Evolutionary conservation across 2,329 filamentous ascomycete genomes (phyloP).

Genomic region (Endoconidiophora laricicola): DNA sequence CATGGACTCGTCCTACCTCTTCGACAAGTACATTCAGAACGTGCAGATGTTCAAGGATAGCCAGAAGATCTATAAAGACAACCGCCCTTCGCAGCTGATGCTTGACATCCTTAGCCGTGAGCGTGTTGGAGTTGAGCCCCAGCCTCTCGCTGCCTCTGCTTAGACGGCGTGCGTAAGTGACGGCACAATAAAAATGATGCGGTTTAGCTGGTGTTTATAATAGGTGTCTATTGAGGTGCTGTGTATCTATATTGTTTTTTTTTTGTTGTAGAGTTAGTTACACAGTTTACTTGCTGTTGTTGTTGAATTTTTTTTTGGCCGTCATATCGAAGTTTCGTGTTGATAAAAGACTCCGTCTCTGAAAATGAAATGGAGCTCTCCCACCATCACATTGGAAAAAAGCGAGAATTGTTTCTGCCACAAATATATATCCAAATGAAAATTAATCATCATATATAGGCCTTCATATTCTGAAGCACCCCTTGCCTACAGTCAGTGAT

Average conservation of each 20-base stretch:
- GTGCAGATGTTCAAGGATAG: slow-evolving; percentile 78
- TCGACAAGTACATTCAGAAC: slow-evolving; percentile 88
- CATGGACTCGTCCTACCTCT: slow-evolving; percentile 87
- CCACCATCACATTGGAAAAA: too few relatives aligned
- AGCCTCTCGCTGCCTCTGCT: slow-evolving; percentile 35
- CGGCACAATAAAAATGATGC: background rate
- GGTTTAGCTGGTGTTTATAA: too few relatives aligned
- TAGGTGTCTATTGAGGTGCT: too few relatives aligned
- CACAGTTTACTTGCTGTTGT: background rate
- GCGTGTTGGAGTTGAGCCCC: slow-evolving; percentile 74
- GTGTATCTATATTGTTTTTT: slow-evolving; percentile 6
- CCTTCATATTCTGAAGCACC: too few relatives aligned
- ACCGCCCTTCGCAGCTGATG: slow-evolving; percentile 70
- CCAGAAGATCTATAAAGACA: slow-evolving; percentile 66
- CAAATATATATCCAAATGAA: too few relatives aligned
- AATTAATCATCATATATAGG: too few relatives aligned
- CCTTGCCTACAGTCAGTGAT: too few relatives aligned
- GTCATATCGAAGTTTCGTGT: background rate
- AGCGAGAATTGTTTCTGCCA: too few relatives aligned
- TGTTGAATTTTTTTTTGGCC: background rate
- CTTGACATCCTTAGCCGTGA: slow-evolving; percentile 87
- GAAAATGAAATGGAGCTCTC: too few relatives aligned
- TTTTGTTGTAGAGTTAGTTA: background rate
- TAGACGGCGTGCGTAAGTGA: slow-evolving; percentile 15
- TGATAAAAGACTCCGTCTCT: too few relatives aligned